Evolutionary conservation across 73 alveolate genomes (phyloP), one percentile per base, ranked within the genome.

Genomic region (Tetrahymena thermophila): DNA sequence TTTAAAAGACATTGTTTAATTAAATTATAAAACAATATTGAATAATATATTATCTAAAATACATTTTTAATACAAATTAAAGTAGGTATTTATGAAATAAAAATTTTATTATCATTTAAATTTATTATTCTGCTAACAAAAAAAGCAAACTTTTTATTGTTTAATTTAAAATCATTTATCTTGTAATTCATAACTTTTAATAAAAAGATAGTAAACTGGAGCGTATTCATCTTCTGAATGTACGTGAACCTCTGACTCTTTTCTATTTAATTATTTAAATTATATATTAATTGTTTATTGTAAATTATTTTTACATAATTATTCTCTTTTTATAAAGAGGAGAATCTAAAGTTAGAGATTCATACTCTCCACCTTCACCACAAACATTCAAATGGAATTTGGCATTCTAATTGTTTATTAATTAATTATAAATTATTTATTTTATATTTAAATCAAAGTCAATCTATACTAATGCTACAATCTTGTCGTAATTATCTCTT

Each of bases 341-440:
- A 93, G 99, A 97, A 97, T 99, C 99, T 57, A 98, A 94, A 55
- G 98, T 99, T 2, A 98, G 96, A 14, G 99, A 96, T 96, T 99
- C 99, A 96, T 97, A 99, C 96, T 99, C 99, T 34, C 99, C 99
- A 19, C 99, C 99, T 97, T 99, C 99, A 31, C 99, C 99, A 97
- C 99, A 98, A 19, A 98, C 99, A 97, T 99, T 99, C 85, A 99
- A 97, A 38, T 99, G 99, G 96, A 96, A 98, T 96, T 98, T 95
- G 84, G 96, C 96, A 94, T 96, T 96, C 98, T 96, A 96, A 95
- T 43, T 43, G 16, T 35, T 85, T 10, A 42, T n/a, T 23, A 85
- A 6, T 40, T 40, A 40, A 40, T 40, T 6, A 40, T 40, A 6
- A 9, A 40, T 7, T 40, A 40, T 40, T 40, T 40, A 40, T 40